phyloP scores from a whole-genome alignment of 1,284 basidiomycete species.

The Boletus nobilissimus region DNA sequence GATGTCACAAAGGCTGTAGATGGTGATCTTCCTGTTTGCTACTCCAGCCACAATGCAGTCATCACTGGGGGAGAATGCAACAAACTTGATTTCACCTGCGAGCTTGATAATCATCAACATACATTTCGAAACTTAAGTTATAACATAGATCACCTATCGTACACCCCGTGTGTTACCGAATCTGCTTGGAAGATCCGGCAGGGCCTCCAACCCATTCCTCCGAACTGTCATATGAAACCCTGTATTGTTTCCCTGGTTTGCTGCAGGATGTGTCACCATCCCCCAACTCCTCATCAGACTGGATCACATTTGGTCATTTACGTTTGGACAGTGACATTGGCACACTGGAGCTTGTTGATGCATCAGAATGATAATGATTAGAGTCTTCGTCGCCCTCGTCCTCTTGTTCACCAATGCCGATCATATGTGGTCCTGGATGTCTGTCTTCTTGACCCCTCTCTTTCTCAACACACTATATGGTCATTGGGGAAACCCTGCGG shows the following conservation, averaged over 20 bases:
- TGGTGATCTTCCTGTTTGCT: too few species aligned
- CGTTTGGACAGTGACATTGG: conserved; percentile 3
- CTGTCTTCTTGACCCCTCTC: conserved; percentile 53
- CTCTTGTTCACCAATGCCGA: too few species aligned
- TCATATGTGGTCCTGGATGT: conserved; percentile 61
- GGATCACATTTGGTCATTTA: neutral
- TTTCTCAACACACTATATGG: too few species aligned
- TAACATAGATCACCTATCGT: too few species aligned
- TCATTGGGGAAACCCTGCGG: conserved; percentile 64
- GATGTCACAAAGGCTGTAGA: too few species aligned
- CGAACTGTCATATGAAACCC: neutral
- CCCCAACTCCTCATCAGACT: conserved; percentile 16
- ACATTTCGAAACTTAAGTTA: too few species aligned
- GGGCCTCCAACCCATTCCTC: neutral
- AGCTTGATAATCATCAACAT: too few species aligned
- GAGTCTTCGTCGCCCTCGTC: neutral
- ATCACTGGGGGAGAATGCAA: neutral
- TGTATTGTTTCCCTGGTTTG: conserved; percentile 24
- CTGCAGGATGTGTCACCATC: neutral
- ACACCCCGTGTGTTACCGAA: neutral
- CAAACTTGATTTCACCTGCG: too few species aligned
- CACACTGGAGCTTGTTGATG: neutral
- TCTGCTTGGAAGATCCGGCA: neutral
- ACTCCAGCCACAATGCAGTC: too few species aligned
- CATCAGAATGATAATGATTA: neutral